phyloP scores from a whole-genome alignment of 1,284 basidiomycete species.

The Cryptococcus maquisensis region DNA sequence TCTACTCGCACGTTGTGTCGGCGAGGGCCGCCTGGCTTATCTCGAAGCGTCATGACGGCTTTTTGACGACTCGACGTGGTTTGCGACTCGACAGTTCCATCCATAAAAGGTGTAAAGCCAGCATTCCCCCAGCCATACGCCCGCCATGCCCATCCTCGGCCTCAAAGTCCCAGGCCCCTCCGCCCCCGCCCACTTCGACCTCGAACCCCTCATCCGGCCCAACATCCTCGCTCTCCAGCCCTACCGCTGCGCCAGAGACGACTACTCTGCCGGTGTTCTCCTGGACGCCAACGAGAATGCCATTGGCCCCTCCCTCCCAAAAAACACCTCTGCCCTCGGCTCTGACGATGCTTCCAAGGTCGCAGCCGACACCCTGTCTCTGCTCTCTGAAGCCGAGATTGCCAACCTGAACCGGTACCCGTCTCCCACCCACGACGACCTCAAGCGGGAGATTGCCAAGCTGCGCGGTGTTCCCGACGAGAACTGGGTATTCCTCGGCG shows the following conservation, averaged over 20 bases:
- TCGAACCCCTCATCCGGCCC: slow-evolving; percentile 78
- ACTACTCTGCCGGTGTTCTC: slow-evolving; percentile 89
- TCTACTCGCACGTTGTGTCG: no score
- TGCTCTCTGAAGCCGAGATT: slow-evolving; percentile 38
- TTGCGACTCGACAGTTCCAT: no score
- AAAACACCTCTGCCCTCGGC: neutral
- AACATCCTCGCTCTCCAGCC: slow-evolving; percentile 91
- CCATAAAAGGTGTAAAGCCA: no score
- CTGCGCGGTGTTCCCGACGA: slow-evolving; percentile 64
- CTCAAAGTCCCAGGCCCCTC: slow-evolving; percentile 49
- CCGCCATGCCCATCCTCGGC: slow-evolving; percentile 48
- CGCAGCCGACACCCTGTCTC: slow-evolving; percentile 30
- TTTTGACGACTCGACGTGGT: no score
- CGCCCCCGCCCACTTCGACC: slow-evolving; percentile 70
- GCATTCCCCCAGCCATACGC: no score
- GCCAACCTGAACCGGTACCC: slow-evolving; percentile 49
- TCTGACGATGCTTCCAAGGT: neutral
- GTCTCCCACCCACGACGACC: slow-evolving; percentile 55
- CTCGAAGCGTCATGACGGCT: no score
- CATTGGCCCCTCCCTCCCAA: slow-evolving; percentile 76
- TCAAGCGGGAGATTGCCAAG: slow-evolving; percentile 71
- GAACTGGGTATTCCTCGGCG: slow-evolving; percentile 86
- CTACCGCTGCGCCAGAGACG: slow-evolving; percentile 93
- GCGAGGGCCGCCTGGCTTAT: no score
- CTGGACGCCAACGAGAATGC: slow-evolving; percentile 98